Percentiles rank a stretch among this genome's conserved stretches.
Evolutionary conservation across 1,139 yeast genomes (phyloP).

Genomic region (Taphrina populina): DNA sequence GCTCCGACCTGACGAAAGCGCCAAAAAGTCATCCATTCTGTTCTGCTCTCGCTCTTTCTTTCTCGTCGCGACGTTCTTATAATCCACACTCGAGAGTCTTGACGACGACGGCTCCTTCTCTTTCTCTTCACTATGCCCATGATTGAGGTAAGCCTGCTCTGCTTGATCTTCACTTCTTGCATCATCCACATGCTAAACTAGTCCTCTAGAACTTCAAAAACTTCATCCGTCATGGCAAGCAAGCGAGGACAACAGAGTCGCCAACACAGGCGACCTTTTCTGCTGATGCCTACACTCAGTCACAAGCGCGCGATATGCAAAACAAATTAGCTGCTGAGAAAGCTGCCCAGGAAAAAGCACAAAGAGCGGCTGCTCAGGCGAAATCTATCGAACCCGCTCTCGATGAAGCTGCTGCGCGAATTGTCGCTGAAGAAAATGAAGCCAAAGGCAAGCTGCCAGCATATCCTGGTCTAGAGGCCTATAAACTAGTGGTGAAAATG

Average conservation of each 20-base stretch:
- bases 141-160: constrained; percentile 24
- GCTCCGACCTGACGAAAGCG: too few species aligned
- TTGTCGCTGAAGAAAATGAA: constrained; percentile 62
- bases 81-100: too few species aligned
- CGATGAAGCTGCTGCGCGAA: constrained; percentile 54
- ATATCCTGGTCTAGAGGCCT: constrained; percentile 53
- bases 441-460: constrained; percentile 48
- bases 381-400: constrained; percentile 19
- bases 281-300: constrained; percentile 6
- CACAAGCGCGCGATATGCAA: constrained; percentile 8
- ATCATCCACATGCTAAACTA: neutral
- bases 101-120: too few species aligned
- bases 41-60: too few species aligned
- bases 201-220: constrained; percentile 60
- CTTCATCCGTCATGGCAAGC: constrained; percentile 80
- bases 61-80: too few species aligned
- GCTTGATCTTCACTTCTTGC: neutral
- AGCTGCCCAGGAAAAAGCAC: constrained; percentile 14
- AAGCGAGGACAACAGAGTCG: constrained; percentile 50
- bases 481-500: constrained; percentile 50
- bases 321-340: constrained; percentile 12
- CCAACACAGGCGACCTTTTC: constrained; percentile 14
- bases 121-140: constrained; percentile 31
- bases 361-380: constrained; percentile 14
- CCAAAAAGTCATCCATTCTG: too few species aligned